These are phyloP conservation scores for Apiotrichum gracile DNA, from an alignment of 1,284 basidiomycete genomes.

Conservation along the genomic window DNA sequence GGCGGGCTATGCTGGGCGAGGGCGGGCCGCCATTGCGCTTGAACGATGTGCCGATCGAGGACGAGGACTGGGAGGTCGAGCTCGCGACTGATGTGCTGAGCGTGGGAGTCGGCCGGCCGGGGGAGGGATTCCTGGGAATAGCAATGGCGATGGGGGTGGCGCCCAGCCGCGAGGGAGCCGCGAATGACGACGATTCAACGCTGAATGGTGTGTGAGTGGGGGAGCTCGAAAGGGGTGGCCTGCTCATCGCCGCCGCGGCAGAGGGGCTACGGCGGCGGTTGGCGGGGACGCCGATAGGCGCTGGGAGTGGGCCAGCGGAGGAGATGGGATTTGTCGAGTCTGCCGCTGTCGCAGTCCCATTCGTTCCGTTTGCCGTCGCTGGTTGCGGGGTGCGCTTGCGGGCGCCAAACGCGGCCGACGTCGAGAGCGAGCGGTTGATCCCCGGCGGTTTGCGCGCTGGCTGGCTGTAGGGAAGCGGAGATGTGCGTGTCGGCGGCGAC, in stretches of 20 bases:
- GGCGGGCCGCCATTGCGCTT: too few relatives aligned
- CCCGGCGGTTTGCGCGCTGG: not conserved
- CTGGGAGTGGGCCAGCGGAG: too few relatives aligned
- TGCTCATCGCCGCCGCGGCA: not conserved
- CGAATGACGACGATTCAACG: not conserved
- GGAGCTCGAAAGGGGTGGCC: not conserved
- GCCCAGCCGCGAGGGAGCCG: not conserved
- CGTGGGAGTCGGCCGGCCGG: not conserved
- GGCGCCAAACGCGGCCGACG: not conserved
- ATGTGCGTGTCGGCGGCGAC: not conserved
- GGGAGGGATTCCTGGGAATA: slow-evolving; percentile 6
- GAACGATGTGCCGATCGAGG: too few relatives aligned
- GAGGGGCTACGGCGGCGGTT: not conserved
- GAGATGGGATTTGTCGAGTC: too few relatives aligned
- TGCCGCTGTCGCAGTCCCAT: too few relatives aligned
- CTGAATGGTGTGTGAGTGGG: slow-evolving; percentile 2
- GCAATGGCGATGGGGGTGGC: not conserved
- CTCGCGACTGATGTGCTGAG: too few relatives aligned
- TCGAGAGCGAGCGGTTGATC: not conserved
- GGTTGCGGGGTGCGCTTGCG: too few relatives aligned
- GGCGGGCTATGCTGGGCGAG: not conserved
- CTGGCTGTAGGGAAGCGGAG: not conserved
- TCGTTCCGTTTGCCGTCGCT: too few relatives aligned
- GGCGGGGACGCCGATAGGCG: slow-evolving; percentile 7
- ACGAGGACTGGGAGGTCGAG: too few relatives aligned